Conservation (phyloP, 371 early-diverging fungal genomes). For the Mortierella sp. region DNA sequence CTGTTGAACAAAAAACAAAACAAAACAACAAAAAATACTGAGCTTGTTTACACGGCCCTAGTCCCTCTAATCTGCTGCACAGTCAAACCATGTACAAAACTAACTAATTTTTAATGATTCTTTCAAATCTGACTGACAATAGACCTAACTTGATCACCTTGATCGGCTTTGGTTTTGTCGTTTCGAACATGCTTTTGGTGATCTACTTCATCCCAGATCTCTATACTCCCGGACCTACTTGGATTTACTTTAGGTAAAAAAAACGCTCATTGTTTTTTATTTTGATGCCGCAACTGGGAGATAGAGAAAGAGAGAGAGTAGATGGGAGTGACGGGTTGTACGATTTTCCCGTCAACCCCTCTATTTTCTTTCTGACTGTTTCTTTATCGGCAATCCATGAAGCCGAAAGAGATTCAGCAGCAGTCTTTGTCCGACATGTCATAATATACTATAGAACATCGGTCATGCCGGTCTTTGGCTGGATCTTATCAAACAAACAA, state of each 20-base stretch:
- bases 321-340: not conserved
- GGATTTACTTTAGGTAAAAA: conserved; percentile 86
- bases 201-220: conserved; percentile 81
- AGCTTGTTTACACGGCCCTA: not conserved
- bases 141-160: conserved; percentile 98
- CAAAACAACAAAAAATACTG: not conserved
- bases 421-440: not conserved
- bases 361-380: not conserved
- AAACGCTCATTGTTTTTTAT: not conserved
- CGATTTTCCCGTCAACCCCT: not conserved
- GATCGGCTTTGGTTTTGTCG: conserved; percentile 90
- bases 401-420: not conserved
- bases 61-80: too few relatives aligned
- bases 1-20: not conserved
- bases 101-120: not conserved
- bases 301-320: not conserved
- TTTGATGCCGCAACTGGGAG: too few relatives aligned
- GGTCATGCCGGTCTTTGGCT: conserved; percentile 4
- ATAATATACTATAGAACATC: not conserved
- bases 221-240: conserved; percentile 80
- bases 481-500: not conserved
- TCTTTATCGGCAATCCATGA: not conserved
- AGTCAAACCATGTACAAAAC: not conserved
- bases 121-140: conserved; percentile 16
- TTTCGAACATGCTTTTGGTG: conserved; percentile 78